Percentiles rank a stretch among this genome's conserved stretches.
Conservation (phyloP, 306 rosid species). For the Purshia tridentata region DNA sequence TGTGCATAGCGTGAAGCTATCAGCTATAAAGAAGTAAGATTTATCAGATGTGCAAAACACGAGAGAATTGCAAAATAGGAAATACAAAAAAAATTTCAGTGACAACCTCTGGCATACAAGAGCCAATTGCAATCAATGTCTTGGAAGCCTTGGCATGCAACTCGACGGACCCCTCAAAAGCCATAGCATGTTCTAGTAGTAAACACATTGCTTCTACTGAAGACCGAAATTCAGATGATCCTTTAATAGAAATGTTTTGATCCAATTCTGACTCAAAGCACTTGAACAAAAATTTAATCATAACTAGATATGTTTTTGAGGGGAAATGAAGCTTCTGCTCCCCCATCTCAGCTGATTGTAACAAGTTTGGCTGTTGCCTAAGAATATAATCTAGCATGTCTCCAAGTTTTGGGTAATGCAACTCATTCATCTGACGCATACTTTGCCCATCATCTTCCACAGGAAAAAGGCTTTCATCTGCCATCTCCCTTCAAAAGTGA, state of each 20-base stretch:
- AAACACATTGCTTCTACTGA: slow-evolving; percentile 67
- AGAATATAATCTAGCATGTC: slow-evolving; percentile 73
- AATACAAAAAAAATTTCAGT: slow-evolving; percentile 22
- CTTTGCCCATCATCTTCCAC: slow-evolving; percentile 45
- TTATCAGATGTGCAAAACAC: slow-evolving; percentile 18
- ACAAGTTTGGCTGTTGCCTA: slow-evolving; percentile 68
- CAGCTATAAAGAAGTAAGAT: slow-evolving; percentile 51
- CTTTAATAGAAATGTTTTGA: slow-evolving; percentile 42
- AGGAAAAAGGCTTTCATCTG: slow-evolving; percentile 80
- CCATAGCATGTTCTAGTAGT: slow-evolving; percentile 83
- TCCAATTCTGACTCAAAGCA: slow-evolving; percentile 76
- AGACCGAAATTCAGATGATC: slow-evolving; percentile 44
- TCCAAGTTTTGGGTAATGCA: slow-evolving; percentile 65
- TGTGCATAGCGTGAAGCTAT: slow-evolving; percentile 62
- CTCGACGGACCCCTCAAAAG: slow-evolving; percentile 84
- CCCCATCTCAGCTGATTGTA: slow-evolving; percentile 62
- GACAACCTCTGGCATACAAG: slow-evolving; percentile 72
- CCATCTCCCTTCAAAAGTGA: slow-evolving; percentile 64
- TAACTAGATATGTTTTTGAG: slow-evolving; percentile 62
- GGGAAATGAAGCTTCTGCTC: slow-evolving; percentile 73
- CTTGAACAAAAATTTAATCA: slow-evolving; percentile 74
- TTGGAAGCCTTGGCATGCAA: slow-evolving; percentile 84
- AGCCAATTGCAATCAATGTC: slow-evolving; percentile 72
- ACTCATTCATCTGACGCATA: slow-evolving; percentile 35
- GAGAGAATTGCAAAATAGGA: slow-evolving; percentile 15